Conservation (phyloP, 441 rosid species). For the Corymbia citriodora region DNA sequence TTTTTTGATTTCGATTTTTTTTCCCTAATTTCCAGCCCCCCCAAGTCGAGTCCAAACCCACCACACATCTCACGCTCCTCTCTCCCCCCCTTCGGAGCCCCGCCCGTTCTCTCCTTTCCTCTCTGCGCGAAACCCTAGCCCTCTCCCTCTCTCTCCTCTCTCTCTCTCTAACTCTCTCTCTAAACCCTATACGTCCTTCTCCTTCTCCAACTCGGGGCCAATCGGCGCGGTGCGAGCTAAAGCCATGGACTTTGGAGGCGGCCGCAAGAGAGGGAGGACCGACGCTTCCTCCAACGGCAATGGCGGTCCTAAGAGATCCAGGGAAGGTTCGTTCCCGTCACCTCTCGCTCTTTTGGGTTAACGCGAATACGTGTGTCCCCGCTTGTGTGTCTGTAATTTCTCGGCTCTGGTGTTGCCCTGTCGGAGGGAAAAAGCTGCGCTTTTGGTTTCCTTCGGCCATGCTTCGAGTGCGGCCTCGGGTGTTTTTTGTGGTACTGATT, state of each 20-base stretch:
- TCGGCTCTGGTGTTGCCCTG: neutral
- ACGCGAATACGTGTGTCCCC: neutral
- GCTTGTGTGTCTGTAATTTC: neutral
- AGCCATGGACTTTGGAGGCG: constrained; percentile 41
- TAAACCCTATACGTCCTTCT: neutral
- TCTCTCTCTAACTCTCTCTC: neutral
- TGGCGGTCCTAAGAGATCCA: constrained; percentile 54
- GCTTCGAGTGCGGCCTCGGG: neutral
- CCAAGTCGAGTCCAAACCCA: neutral
- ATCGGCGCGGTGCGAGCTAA: neutral
- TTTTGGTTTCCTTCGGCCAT: neutral
- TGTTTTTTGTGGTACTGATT: neutral
- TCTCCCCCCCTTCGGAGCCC: neutral
- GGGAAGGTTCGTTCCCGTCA: constrained; percentile 30
- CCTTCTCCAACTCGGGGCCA: neutral
- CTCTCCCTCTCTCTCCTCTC: neutral
- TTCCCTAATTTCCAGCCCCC: constrained; percentile 5
- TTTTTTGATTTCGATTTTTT: neutral
- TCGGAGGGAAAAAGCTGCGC: neutral
- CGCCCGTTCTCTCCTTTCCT: neutral
- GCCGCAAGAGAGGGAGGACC: constrained; percentile 53
- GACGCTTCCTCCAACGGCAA: constrained; percentile 47
- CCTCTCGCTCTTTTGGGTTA: neutral
- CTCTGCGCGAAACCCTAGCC: neutral
- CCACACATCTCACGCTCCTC: neutral